Evolutionary conservation across 179 eudicot genomes (phyloP), one percentile per base, ranked within the genome.

Genomic region (Patellifolia procumbens): DNA sequence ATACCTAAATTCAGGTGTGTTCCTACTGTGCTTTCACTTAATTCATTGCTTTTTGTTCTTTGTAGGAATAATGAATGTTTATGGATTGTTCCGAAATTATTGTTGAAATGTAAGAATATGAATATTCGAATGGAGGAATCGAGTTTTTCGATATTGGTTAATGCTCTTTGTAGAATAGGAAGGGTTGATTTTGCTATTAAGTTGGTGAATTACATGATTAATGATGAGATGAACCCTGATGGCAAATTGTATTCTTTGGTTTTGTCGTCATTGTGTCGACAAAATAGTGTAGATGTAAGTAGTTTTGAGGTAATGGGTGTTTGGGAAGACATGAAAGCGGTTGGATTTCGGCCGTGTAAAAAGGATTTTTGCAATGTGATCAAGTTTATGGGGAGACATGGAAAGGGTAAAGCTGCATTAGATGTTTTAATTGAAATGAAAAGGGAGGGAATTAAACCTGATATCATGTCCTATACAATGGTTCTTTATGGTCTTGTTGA

Each of bases 361-460:
- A 80, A 17, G 55, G 95, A 90, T 86, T 90, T 77, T 77, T 56
- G 86, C 34, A 86, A 83, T 82, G 80, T 90, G 83, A 85, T 90
- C 64, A 82, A 70, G 67, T 80, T 83, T 66, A 78, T 89, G 58
- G 85, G 81, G 74, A 86, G 75, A 55, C 70, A 66, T 60, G 86
- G 81, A 56, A 89, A 86, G 74, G 83, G 84, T 74, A 74, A 68
- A 70, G 87, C 85, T 61, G 91, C 90, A 45, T 61, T 86, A 71
- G 79, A 73, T 72, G 82, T 81, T 58, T 72, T 90, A 51, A 60
- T 82, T 68, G 80, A 78, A 53, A 90, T 90, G 95, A 90, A 89
- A 76, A 56, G 24, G 35, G 86, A 73, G 7, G 83, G 89, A 24
- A 74, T 89, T 72, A 82, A 82, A 79, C 88, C 87, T 0, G 85